Evolutionary conservation across 1,284 basidiomycete species (phyloP), one percentile per base, ranked within the genome.

Genomic region (Cutaneotrichosporon cavernicola): DNA sequence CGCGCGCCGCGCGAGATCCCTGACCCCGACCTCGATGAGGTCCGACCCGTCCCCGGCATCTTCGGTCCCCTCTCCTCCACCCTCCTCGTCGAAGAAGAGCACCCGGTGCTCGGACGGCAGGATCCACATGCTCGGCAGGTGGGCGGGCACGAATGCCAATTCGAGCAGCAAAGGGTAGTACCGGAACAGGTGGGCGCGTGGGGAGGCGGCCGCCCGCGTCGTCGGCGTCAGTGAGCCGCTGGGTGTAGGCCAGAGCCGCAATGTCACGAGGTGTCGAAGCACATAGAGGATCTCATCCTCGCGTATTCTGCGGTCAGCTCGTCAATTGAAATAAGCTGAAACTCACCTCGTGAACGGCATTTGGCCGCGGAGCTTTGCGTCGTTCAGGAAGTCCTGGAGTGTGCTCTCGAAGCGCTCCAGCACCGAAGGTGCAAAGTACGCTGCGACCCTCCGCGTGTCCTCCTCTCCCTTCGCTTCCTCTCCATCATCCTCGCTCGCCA

Each of bases 281-380:
- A 95, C 85, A 72, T 92, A 96, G 1, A 93, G 79, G 16, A 98
- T 77, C 74, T 98, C 95, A 70, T 97, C 93, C 76, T 97, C 91
- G 38, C 92, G 86, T 0, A 88, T 85, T 64, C 92, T 93, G 65
- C 9, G 4, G 30, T 56, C n/a, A 61, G 53, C 62, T 26, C 10
- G 57, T 46, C 9, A 26, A 10, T 76, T 14, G 2, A 2, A 13
- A 10, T 31, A 26, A 22, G 47, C 34, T 11, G 18, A 16, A 16
- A 72, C 81, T 66, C 65, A 90, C 90, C 92, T 85, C 50, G 90
- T 86, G 78, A 95, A 92, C 1, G 93, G 93, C 67, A 94, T 82
- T 68, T 85, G 86, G 4, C 94, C 92, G 34, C 92, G 86, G 22
- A 97, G 75, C 1, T 86, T 84, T 63, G 90, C 88, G 73, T 98